phyloP scores from a whole-genome alignment of 306 rosid genomes.

The Rubus idaeus region DNA sequence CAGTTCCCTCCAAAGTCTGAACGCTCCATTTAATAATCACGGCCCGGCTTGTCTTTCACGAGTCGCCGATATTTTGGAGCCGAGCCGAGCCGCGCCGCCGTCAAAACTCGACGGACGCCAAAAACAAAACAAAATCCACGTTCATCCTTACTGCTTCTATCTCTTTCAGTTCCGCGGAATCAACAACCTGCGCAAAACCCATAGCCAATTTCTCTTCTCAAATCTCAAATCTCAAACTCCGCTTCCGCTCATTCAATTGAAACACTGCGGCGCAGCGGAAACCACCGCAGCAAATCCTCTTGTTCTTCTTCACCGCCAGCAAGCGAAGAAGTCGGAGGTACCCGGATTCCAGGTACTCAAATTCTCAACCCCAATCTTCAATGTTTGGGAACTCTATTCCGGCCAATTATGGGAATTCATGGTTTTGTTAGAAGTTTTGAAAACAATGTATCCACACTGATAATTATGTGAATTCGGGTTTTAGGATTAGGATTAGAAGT shows the following conservation, averaged over 20 bases:
- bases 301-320: neutral
- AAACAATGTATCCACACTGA: neutral
- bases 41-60: slow-evolving; percentile 17
- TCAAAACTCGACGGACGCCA: slow-evolving; percentile 33
- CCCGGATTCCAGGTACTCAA: slow-evolving; percentile 20
- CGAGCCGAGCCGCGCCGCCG: slow-evolving; percentile 1
- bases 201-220: neutral
- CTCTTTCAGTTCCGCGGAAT: slow-evolving; percentile 31
- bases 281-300: neutral
- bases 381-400: neutral
- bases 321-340: neutral
- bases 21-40: neutral
- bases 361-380: neutral
- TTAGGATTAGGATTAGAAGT: slow-evolving; percentile 14
- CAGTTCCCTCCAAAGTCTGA: neutral
- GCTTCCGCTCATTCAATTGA: neutral
- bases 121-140: slow-evolving; percentile 17
- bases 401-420: neutral
- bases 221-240: neutral
- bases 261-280: neutral
- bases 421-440: neutral
- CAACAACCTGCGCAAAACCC: neutral
- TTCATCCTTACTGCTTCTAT: neutral
- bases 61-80: slow-evolving; percentile 8
- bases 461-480: slow-evolving; percentile 13